phyloP scores from a whole-genome alignment of 345 rosid species.

The Eucalyptus cladocalyx region DNA sequence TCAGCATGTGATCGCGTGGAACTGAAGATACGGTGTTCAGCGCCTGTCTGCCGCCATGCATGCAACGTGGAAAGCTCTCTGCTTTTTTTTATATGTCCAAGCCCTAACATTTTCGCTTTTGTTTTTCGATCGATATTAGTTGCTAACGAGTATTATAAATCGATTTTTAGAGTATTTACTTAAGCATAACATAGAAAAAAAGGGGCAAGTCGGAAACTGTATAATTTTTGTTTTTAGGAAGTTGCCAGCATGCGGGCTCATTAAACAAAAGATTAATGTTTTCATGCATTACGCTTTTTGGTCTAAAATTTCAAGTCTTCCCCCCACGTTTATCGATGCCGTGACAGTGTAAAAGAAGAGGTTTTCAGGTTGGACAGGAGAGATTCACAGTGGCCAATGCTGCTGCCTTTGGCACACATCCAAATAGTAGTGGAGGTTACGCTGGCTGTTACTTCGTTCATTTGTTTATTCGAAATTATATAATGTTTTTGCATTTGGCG shows the following conservation, averaged over 20 bases:
- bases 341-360: neutral
- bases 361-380: neutral
- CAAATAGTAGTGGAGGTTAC: neutral
- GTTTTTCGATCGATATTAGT: neutral
- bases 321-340: neutral
- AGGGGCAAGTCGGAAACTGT: neutral
- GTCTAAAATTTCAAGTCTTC: neutral
- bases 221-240: neutral
- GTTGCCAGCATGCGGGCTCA: neutral
- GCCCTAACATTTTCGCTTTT: neutral
- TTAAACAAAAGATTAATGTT: neutral
- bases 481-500: neutral
- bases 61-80: constrained; percentile 14
- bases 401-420: constrained; percentile 5
- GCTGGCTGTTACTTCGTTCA: neutral
- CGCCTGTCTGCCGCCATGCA: constrained; percentile 56
- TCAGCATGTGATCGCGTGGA: constrained; percentile 24
- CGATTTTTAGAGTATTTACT: neutral
- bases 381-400: neutral
- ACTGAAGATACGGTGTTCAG: constrained; percentile 32
- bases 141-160: neutral
- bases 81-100: neutral
- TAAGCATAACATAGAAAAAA: neutral
- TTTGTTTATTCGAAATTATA: neutral
- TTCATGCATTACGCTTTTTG: neutral